Conservation (phyloP, 352 stramenopile genomes). For the Peronospora tabacina region DNA sequence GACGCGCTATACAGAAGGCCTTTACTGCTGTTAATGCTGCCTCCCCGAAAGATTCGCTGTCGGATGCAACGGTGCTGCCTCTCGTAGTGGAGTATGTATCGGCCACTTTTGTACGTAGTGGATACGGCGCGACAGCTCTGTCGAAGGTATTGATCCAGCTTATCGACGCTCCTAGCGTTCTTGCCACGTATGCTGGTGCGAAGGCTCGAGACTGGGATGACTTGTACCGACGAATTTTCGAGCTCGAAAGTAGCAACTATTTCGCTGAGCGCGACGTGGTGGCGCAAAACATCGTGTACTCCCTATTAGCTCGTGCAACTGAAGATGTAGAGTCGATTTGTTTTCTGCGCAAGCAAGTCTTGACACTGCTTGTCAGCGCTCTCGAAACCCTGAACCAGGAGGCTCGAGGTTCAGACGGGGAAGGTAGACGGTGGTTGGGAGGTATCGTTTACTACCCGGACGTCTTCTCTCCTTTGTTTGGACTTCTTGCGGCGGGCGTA, state of each 20-base stretch:
- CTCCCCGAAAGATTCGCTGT: slow-evolving; percentile 15
- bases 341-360: slow-evolving; percentile 26
- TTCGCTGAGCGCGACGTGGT: slow-evolving; percentile 57
- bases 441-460: slow-evolving; percentile 60
- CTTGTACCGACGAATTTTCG: slow-evolving; percentile 65
- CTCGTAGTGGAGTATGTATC: slow-evolving; percentile 44
- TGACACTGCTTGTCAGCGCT: slow-evolving; percentile 18
- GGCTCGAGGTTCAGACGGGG: slow-evolving; percentile 13
- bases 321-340: slow-evolving; percentile 12
- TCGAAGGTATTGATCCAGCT: slow-evolving; percentile 29
- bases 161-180: slow-evolving; percentile 33
- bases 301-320: slow-evolving; percentile 27
- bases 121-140: slow-evolving; percentile 25
- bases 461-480: slow-evolving; percentile 50
- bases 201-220: slow-evolving; percentile 47
- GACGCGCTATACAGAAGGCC: slow-evolving; percentile 31
- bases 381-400: slow-evolving; percentile 29
- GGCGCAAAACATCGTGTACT: slow-evolving; percentile 48
- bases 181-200: slow-evolving; percentile 38
- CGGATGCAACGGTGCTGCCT: slow-evolving; percentile 54
- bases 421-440: slow-evolving; percentile 41
- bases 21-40: slow-evolving; percentile 10
- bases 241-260: slow-evolving; percentile 74
- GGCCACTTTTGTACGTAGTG: slow-evolving; percentile 24
- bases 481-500: slow-evolving; percentile 34